Base-by-base conservation (phyloP, 2,329 filamentous ascomycete genomes). In the Samsoniella hepiali region DNA sequence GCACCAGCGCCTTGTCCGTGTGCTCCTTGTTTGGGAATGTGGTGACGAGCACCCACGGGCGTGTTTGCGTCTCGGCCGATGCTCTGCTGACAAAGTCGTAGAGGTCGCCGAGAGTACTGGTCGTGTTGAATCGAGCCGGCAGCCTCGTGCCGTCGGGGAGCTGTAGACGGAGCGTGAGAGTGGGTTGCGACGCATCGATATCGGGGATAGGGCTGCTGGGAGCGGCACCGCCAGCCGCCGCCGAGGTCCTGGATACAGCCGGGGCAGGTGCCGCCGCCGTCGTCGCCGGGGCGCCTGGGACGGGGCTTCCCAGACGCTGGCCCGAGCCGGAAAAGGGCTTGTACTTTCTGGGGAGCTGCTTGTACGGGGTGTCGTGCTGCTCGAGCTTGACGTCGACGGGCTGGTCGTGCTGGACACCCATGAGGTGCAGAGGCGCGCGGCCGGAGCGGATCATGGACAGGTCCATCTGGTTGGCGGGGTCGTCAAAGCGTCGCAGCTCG, bases 21-120 rank as follows among this genome's bases (percentile, higher is more conserved):
- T 94, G 84, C 61, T 94, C 89, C 77, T 91, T 93, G 71, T 86
- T 91, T 5, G 91, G 91, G 75, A 95, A 95, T 0, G 91, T 94
- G 0, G 91, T 95, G 67, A 89, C 90, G 50, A 96, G 79, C 3
- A 91, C 88, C 81, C 89, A 95, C 4, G 81, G 69, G n/a, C 91
- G 82, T 45, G 76, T 72, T 36, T 78, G 77, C 57, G 84, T 83
- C 7, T 81, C 82, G 0, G 86, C 73, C 32, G 84, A 88, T 0
- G 90, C 83, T n/a, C 83, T 81, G 64, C 84, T 79, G 65, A 94
- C 85, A 69, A 94, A 94, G 9, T 81, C 79, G 74, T 95, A 94
- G 9, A 96, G 83, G 67, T 94, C 89, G 17, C 86, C 88, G 54
- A 96, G 78, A 0, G 91, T 95, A 69, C 92, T 88, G 0, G 84